A percentile compares a stretch with the other conserved stretches of the same genome.
phyloP scores from a whole-genome alignment of 352 stramenopile genomes.

The Globisporangium recalcitrans region DNA sequence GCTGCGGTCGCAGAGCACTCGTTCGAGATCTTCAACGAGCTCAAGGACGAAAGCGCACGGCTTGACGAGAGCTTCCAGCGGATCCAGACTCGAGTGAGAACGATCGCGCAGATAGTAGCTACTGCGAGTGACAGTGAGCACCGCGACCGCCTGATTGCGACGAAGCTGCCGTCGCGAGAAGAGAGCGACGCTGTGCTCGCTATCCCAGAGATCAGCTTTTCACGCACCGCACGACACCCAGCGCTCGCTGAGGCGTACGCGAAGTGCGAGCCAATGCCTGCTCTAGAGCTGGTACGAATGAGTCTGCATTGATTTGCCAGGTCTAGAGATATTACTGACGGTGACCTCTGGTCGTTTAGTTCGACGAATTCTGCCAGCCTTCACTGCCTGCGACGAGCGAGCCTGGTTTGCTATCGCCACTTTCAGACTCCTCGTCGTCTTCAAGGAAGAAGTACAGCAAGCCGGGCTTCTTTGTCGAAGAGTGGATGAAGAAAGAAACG shows the following conservation, averaged over 20 bases:
- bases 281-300: conserved; percentile 33
- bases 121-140: conserved; percentile 4
- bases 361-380: conserved; percentile 31
- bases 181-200: conserved; percentile 23
- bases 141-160: conserved; percentile 10
- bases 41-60: conserved; percentile 30
- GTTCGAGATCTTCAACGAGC: conserved; percentile 46
- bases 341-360: too few species aligned
- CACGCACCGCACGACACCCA: conserved; percentile 9
- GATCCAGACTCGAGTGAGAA: conserved; percentile 29
- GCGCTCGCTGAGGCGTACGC: conserved; percentile 26
- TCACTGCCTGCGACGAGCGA: not conserved
- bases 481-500: conserved; percentile 49
- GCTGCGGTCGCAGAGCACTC: conserved; percentile 43
- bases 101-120: conserved; percentile 24
- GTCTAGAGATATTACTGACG: too few species aligned
- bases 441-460: conserved; percentile 55
- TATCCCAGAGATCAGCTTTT: conserved; percentile 16
- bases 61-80: conserved; percentile 25
- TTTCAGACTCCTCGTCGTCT: conserved; percentile 8
- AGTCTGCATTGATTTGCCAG: too few species aligned
- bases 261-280: conserved; percentile 34
- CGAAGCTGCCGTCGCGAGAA: conserved; percentile 19
- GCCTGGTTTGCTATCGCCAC: not conserved
- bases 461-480: conserved; percentile 51